These are phyloP conservation scores for Xanthoceras sorbifolium DNA, from an alignment of 345 rosid species.

Conservation along the genomic window DNA sequence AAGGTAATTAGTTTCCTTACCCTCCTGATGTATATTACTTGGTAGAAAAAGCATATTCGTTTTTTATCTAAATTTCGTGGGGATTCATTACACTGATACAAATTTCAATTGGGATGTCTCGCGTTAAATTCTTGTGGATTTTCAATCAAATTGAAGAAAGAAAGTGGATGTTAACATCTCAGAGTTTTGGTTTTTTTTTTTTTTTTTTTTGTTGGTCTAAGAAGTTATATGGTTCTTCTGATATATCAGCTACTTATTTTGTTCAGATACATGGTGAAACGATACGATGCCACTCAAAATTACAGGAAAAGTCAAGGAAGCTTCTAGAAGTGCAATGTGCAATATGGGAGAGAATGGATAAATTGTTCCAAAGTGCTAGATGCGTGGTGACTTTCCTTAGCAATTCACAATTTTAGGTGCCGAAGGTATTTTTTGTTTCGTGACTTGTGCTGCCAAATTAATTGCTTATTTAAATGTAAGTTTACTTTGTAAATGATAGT, in stretches of 20 bases:
- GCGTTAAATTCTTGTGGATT: not conserved
- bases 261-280: conserved; percentile 92
- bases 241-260: conserved; percentile 16
- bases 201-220: not conserved
- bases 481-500: not conserved
- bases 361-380: conserved; percentile 81
- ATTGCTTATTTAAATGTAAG: not conserved
- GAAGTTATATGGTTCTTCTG: not conserved
- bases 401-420: conserved; percentile 73
- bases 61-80: no score
- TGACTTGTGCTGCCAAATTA: not conserved
- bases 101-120: not conserved
- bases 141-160: not conserved
- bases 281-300: conserved; percentile 53
- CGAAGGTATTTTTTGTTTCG: not conserved
- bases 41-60: not conserved
- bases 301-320: conserved; percentile 69
- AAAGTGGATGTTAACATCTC: not conserved
- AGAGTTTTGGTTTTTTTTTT: not conserved
- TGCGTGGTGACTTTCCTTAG: conserved; percentile 92
- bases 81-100: not conserved
- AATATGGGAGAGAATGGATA: conserved; percentile 87
- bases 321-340: conserved; percentile 71
- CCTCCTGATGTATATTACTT: not conserved
- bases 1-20: conserved; percentile 55